Evolutionary conservation across 2,329 filamentous ascomycete genomes (phyloP).

Genomic region (Fusarium pseudonygamai): DNA sequence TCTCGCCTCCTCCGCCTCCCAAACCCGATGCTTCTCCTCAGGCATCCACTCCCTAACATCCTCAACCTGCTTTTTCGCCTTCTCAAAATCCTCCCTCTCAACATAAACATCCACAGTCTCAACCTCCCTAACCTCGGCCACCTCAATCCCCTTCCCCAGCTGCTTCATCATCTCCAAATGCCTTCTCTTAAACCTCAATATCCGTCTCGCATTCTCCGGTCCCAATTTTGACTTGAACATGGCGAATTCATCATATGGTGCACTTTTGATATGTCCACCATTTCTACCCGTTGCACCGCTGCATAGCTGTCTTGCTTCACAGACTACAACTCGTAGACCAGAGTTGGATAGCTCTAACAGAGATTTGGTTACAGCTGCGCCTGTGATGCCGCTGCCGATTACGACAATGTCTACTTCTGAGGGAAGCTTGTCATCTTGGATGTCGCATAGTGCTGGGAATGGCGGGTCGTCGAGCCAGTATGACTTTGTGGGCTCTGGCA

Average conservation of each 20-base stretch:
- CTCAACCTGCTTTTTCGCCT: conserved; percentile 45
- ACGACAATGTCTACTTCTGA: conserved; percentile 58
- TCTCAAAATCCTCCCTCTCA: conserved; percentile 48
- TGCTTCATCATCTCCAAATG: conserved; percentile 53
- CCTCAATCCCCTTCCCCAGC: conserved; percentile 49
- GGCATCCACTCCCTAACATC: conserved; percentile 52
- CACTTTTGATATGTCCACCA: conserved; percentile 60
- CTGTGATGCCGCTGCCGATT: conserved; percentile 66
- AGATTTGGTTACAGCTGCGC: conserved; percentile 45
- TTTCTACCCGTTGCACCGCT: conserved; percentile 64
- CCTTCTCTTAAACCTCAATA: conserved; percentile 56
- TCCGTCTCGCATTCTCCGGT: conserved; percentile 49
- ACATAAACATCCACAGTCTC: conserved; percentile 59
- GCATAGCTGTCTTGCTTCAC: conserved; percentile 61
- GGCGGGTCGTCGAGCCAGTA: conserved; percentile 59
- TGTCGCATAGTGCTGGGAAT: conserved; percentile 52
- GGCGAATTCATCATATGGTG: conserved; percentile 55
- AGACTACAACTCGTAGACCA: conserved; percentile 50
- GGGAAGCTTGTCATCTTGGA: conserved; percentile 46
- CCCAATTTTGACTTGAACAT: conserved; percentile 46
- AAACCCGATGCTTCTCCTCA: conserved; percentile 49
- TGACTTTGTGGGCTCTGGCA: conserved; percentile 52
- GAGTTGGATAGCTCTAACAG: conserved; percentile 40
- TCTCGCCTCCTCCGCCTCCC: conserved; percentile 48
- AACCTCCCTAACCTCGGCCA: conserved; percentile 55